Evolutionary conservation across 805 yeast species (phyloP), one percentile per base, ranked within the genome.

Genomic region (Ogataea kodamae): DNA sequence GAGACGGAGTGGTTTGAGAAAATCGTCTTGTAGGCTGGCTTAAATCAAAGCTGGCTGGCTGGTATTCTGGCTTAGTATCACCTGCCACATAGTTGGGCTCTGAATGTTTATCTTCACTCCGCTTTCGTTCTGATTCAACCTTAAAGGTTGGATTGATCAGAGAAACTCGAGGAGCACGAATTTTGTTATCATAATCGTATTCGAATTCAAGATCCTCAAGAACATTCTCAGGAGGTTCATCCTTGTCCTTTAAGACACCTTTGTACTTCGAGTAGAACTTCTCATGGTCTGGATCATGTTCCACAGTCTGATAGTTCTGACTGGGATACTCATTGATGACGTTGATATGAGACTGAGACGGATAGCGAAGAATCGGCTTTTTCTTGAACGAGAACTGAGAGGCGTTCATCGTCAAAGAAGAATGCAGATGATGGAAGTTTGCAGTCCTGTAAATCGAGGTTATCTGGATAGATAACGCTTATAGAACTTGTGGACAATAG

Each of bases 141-240:
- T 22, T 33, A 27, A 33, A 33, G 14, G 9, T 29, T 2, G 55
- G 35, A 25, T 62, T 49, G 9, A 46, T 54, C 4, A 52, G 34
- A n/a, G 67, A 61, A 73, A 72, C 68, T 30, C 76, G 50, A 8
- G 78, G 78, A 21, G 76, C 76, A 37, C 78, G 52, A 30, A 73
- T 74, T 45, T 71, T 72, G 39, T 72, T 76, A 43, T 72, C 74
- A 43, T 72, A 72, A 49, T 72, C 65, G 39, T 66, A 54, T 26
- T 56, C 59, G 38, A 47, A 56, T 9, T 42, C 40, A 27, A 53
- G 46, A 35, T 55, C 52, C 29, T 52, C 48, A 18, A 48, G 28
- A n/a, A 42, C 36, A 10, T 50, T 52, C 14, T 49, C 57, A 1
- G 57, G 53, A 8, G 48, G 48, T 30, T 54, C 54, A 20, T 54